Evolutionary conservation across 2,329 filamentous ascomycete species (phyloP).

Genomic region (Talaromyces sp.): DNA sequence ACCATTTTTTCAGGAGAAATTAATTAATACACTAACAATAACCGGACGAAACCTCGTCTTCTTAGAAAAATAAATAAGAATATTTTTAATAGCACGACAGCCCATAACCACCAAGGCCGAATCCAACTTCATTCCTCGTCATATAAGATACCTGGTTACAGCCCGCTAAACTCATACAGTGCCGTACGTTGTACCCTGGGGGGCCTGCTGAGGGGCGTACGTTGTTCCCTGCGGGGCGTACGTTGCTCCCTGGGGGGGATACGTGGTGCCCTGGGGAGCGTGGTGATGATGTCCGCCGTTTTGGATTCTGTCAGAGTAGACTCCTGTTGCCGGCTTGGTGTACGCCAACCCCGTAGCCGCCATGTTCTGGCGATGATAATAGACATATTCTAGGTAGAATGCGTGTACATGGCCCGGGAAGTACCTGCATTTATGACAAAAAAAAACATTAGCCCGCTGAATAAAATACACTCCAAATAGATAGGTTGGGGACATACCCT

Average conservation of each 20-base stretch:
- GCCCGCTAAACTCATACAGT: background rate
- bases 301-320: conserved; percentile 38
- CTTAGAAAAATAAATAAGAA: background rate
- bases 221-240: no score
- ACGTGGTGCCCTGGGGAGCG: conserved; percentile 8
- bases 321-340: conserved; percentile 27
- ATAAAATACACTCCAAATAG: background rate
- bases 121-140: background rate
- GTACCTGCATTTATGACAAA: conserved; percentile 44
- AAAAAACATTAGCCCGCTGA: background rate
- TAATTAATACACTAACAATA: background rate
- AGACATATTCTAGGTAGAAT: conserved; percentile 79
- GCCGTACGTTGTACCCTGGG: conserved; percentile 7
- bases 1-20: background rate
- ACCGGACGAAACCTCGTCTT: background rate
- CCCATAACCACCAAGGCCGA: background rate
- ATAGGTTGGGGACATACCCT: conserved; percentile 46
- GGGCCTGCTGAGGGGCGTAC: conserved; percentile 13
- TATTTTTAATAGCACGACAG: background rate
- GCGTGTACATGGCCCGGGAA: conserved; percentile 75
- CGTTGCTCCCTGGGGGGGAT: no score
- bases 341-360: conserved; percentile 19
- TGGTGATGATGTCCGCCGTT: conserved; percentile 32
- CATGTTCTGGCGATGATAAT: conserved; percentile 55
- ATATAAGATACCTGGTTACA: background rate